phyloP scores from a whole-genome alignment of 2,329 filamentous ascomycete species.

The Pseudogymnoascus sp. region DNA sequence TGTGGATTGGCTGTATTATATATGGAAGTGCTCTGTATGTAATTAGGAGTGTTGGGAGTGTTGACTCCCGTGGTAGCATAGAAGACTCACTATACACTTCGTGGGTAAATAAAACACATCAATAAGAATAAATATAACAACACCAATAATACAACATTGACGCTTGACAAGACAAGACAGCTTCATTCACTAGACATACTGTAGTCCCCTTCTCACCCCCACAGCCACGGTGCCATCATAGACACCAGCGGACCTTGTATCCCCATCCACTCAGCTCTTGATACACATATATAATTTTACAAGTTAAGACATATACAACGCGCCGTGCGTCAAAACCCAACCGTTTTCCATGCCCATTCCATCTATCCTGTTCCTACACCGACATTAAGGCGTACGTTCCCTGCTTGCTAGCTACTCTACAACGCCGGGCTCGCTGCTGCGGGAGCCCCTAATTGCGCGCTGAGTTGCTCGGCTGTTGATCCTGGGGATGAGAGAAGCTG shows the following conservation, averaged over 20 bases:
- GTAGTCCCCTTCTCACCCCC: not conserved
- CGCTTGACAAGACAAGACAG: not conserved
- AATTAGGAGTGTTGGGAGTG: not conserved
- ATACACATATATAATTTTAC: slow-evolving; percentile 7
- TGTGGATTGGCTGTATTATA: not conserved
- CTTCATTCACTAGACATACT: not conserved
- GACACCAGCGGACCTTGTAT: not conserved
- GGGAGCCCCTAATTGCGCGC: not conserved
- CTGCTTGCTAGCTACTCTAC: not conserved
- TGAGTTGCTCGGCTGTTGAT: slow-evolving; percentile 4
- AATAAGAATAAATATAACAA: not conserved
- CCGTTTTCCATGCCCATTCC: not conserved
- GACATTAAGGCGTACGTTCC: not conserved
- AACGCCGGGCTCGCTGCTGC: not conserved
- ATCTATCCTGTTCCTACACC: slow-evolving; percentile 2
- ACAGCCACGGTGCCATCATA: not conserved
- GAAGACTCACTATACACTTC: not conserved
- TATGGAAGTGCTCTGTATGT: slow-evolving; percentile 4
- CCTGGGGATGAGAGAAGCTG: not conserved
- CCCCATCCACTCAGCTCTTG: not conserved
- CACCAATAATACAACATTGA: not conserved
- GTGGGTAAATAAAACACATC: not conserved
- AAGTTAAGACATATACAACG: not conserved
- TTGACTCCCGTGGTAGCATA: not conserved
- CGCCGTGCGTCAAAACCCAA: not conserved